Conservation (phyloP, 441 rosid species). For the Gossypium laxum region DNA sequence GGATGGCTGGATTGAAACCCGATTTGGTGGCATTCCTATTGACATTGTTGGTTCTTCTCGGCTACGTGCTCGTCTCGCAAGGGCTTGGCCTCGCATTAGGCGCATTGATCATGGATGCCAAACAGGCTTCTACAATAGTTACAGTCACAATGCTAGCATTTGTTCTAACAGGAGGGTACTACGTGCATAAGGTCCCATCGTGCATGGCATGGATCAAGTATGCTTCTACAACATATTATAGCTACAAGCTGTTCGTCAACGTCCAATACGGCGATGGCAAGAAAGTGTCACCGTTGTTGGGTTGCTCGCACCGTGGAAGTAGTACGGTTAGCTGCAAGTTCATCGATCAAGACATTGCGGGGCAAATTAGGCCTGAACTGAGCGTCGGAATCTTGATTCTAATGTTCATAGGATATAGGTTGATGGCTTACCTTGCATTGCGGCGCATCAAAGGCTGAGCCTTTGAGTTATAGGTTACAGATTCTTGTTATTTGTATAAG, state of each 20-base stretch:
- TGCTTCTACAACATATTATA: conserved; percentile 58
- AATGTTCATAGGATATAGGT: conserved; percentile 73
- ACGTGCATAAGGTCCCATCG: conserved; percentile 65
- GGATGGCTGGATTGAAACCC: conserved; percentile 72
- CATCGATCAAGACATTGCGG: conserved; percentile 51
- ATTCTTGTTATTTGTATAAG: background rate
- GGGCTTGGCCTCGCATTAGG: conserved; percentile 83
- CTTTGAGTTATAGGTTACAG: background rate
- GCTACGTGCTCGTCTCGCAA: conserved; percentile 69
- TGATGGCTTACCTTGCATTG: conserved; percentile 68
- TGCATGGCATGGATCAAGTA: conserved; percentile 71
- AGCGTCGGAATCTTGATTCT: conserved; percentile 36
- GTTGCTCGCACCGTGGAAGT: conserved; percentile 28
- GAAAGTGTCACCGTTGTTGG: conserved; percentile 31
- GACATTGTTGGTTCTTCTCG: conserved; percentile 51
- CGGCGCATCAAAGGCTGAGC: conserved; percentile 42
- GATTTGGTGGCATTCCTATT: conserved; percentile 40
- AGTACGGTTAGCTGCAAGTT: conserved; percentile 38
- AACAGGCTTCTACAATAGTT: conserved; percentile 72
- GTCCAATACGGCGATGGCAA: conserved; percentile 54
- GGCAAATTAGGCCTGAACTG: conserved; percentile 40
- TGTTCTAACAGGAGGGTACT: conserved; percentile 78
- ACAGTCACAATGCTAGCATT: conserved; percentile 81
- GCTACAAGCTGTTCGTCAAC: conserved; percentile 47
- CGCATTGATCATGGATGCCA: conserved; percentile 78